These are phyloP conservation scores for Aspergillus sp. DNA, from an alignment of 2,329 filamentous ascomycete genomes.

Conservation along the genomic window DNA sequence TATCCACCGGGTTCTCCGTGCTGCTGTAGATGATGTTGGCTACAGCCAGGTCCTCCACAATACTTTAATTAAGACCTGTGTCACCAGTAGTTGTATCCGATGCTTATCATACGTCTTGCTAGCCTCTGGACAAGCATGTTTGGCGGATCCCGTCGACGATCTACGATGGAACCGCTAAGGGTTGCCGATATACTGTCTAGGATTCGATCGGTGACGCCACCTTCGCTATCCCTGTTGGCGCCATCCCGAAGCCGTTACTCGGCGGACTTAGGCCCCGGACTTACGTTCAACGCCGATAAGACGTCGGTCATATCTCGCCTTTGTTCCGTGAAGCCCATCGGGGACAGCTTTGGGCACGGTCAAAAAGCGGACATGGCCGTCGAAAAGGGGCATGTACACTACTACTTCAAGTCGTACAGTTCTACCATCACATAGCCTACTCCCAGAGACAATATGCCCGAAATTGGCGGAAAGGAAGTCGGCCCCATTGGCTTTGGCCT, in stretches of 20 bases:
- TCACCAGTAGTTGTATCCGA: no score
- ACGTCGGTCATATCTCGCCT: not conserved
- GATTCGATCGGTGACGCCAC: not conserved
- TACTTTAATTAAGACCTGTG: no score
- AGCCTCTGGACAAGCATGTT: no score
- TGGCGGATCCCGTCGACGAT: not conserved
- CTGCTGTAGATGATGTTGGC: no score
- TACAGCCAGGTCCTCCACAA: no score
- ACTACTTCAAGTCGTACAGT: not conserved
- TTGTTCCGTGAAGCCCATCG: not conserved
- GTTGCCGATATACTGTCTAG: not conserved
- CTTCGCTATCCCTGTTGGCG: not conserved
- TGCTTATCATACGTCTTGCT: no score
- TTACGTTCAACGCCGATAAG: not conserved
- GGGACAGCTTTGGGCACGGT: not conserved
- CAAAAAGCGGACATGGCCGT: not conserved
- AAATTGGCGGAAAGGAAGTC: constrained; percentile 1
- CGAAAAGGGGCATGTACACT: not conserved
- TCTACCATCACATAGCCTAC: not conserved
- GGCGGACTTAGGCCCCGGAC: not conserved
- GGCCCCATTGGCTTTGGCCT: constrained; percentile 14
- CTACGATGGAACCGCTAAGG: not conserved
- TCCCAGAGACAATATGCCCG: not conserved
- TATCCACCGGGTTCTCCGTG: no score
- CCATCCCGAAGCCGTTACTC: not conserved